Evolutionary conservation across 495 filamentous ascomycete species (phyloP).

Genomic region (Tuber calosporum): DNA sequence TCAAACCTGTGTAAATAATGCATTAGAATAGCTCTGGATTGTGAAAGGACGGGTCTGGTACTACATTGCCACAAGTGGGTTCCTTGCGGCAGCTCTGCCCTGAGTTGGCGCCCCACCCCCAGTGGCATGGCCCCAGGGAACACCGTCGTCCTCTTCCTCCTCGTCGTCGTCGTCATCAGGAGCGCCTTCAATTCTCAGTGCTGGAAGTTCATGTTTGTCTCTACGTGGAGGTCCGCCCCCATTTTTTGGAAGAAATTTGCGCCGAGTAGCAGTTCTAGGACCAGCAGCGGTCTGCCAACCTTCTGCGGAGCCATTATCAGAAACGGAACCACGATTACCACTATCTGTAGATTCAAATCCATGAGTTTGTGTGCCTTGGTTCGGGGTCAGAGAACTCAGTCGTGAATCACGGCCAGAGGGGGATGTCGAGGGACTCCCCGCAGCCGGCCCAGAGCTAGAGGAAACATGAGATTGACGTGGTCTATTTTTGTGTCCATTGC

Average conservation of each 20-base stretch:
- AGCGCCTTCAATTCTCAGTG: constrained; percentile 6
- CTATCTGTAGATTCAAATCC: constrained; percentile 4
- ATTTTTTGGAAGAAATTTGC: not conserved
- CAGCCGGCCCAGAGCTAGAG: not conserved
- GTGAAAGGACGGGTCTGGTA: constrained; percentile 1
- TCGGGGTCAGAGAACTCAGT: not conserved
- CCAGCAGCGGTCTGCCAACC: not conserved
- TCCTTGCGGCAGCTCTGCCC: constrained; percentile 15
- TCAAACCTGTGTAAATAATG: constrained; percentile 27
- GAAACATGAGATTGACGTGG: not conserved
- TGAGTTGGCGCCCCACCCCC: not conserved
- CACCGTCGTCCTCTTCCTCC: not conserved
- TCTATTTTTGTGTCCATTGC: not conserved
- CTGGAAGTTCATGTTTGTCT: constrained; percentile 10
- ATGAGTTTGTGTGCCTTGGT: not conserved
- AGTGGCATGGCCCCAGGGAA: not conserved
- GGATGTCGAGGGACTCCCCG: not conserved
- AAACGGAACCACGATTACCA: constrained; percentile 3
- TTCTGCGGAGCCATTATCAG: not conserved
- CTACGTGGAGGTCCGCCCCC: not conserved
- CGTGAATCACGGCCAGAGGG: not conserved
- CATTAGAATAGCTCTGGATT: constrained; percentile 9
- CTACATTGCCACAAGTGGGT: constrained; percentile 25
- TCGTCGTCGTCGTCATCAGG: constrained; percentile 5
- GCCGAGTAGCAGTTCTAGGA: not conserved